A percentile compares a stretch with the other conserved stretches of the same genome.
Conservation (phyloP, 176 grass and related monocot species). For the Paspalum vaginatum region DNA sequence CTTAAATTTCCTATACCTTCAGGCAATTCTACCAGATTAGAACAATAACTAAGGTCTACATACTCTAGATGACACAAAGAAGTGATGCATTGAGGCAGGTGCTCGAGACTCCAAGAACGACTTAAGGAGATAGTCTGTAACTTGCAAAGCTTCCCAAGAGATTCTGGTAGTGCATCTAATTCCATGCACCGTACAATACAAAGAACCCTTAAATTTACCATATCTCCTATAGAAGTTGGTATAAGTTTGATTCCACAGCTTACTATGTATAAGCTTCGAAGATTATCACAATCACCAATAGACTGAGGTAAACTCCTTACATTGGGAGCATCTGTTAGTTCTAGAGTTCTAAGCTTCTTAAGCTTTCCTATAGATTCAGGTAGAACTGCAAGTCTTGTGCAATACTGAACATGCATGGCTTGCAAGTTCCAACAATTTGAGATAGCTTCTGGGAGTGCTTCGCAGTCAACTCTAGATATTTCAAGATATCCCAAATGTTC, state of each 20-base stretch:
- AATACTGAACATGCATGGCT: background rate
- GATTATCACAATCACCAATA: background rate
- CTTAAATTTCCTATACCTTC: conserved; percentile 2
- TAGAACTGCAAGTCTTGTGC: background rate
- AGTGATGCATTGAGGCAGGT: background rate
- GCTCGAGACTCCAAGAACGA: background rate
- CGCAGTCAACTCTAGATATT: background rate
- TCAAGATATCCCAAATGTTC: conserved; percentile 14
- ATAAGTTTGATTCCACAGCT: background rate
- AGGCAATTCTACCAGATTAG: background rate
- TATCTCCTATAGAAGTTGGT: background rate
- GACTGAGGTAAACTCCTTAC: background rate
- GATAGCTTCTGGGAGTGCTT: conserved; percentile 8
- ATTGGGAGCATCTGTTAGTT: background rate
- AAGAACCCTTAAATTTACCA: background rate
- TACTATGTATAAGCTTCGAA: background rate
- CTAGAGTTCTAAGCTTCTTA: conserved; percentile 15
- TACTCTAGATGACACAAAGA: background rate
- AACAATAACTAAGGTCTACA: background rate
- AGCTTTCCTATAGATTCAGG: conserved; percentile 9
- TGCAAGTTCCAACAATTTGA: conserved; percentile 11
- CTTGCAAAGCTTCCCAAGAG: background rate
- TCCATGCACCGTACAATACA: too few relatives aligned
- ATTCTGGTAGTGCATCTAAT: too few relatives aligned
- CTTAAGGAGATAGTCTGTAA: background rate